Evolutionary conservation across 1,284 basidiomycete species (phyloP).

Genomic region (Rhodotorula sp.): DNA sequence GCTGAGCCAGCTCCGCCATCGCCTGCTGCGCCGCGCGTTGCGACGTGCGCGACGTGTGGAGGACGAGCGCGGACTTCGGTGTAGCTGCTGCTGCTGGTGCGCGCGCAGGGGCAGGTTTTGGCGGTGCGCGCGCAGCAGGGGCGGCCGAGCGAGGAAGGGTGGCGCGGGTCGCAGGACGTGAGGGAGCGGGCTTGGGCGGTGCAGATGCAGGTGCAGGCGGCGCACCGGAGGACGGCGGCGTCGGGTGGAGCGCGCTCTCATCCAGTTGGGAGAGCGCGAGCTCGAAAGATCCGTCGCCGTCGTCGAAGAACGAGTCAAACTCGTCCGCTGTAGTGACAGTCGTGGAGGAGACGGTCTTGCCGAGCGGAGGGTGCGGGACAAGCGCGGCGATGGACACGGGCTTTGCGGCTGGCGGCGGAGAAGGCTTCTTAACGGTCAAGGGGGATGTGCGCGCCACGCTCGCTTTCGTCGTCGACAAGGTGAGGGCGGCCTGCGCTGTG

Average conservation of each 20-base stretch:
- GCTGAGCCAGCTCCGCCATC: conserved; percentile 9
- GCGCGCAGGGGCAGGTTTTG: neutral
- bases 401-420: neutral
- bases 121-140: neutral
- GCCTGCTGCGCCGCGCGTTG: neutral
- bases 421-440: neutral
- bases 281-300: conserved; percentile 19
- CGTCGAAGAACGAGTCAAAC: conserved; percentile 9
- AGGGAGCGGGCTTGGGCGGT: neutral
- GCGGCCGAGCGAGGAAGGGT: neutral
- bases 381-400: neutral
- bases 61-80: neutral
- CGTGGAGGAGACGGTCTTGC: neutral
- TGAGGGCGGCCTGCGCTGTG: neutral
- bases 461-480: neutral
- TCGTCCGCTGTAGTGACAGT: conserved; percentile 8
- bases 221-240: neutral
- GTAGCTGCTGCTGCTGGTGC: neutral
- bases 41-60: neutral
- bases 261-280: conserved; percentile 28
- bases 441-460: neutral
- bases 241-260: neutral
- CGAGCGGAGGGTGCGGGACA: neutral
- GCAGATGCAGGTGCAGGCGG: neutral
- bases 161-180: neutral